Conservation (phyloP, 805 yeast genomes). For the Saccharomycopsis selenospora region DNA sequence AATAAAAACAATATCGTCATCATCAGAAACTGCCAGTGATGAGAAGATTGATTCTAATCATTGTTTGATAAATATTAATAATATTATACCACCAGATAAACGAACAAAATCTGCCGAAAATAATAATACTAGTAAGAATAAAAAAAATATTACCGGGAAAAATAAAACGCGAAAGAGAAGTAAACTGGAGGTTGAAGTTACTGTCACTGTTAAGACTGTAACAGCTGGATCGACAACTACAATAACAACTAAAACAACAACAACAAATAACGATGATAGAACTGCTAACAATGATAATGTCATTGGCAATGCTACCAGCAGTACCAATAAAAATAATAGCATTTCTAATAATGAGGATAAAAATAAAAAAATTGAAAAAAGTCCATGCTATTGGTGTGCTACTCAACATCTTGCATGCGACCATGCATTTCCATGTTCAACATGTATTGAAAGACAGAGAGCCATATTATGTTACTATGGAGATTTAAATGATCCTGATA, state of each 20-base stretch:
- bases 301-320: background rate
- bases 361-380: background rate
- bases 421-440: background rate
- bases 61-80: background rate
- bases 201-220: background rate
- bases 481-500: background rate
- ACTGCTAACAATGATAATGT: background rate
- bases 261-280: background rate
- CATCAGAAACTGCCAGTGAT: background rate
- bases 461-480: background rate
- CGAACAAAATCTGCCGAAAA: background rate
- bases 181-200: background rate
- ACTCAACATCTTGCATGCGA: background rate
- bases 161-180: background rate
- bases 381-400: slow-evolving; percentile 1
- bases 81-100: background rate
- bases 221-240: background rate
- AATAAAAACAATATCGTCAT: too few relatives aligned
- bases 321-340: background rate
- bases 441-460: background rate
- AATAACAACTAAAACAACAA: background rate
- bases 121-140: background rate
- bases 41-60: background rate
- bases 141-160: background rate
- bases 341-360: background rate